Percentiles rank a stretch among this genome's conserved stretches.
These are phyloP conservation scores for Kockiozyma suomiensis DNA, from an alignment of 805 yeast genomes.

Conservation along the genomic window DNA sequence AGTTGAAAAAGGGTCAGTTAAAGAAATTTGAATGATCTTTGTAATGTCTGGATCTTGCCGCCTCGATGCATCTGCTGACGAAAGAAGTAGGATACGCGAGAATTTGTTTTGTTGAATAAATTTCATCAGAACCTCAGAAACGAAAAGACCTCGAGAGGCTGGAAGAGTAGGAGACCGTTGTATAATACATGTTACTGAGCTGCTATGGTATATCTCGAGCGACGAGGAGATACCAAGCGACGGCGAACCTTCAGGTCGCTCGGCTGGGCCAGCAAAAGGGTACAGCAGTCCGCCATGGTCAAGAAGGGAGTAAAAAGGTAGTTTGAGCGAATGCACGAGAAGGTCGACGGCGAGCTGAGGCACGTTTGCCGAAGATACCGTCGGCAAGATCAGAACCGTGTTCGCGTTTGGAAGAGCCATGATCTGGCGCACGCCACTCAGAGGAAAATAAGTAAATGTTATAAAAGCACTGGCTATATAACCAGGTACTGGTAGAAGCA, in stretches of 20 bases:
- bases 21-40: conserved; percentile 1
- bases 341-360: conserved; percentile 83
- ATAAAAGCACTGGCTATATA: too few species aligned
- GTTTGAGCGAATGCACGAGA: conserved; percentile 62
- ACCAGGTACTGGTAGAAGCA: too few species aligned
- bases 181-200: conserved; percentile 61
- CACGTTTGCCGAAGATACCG: conserved; percentile 84
- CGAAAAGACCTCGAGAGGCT: conserved; percentile 55
- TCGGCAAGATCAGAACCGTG: conserved; percentile 58
- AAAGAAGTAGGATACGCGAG: conserved; percentile 56
- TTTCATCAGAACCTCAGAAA: conserved; percentile 54
- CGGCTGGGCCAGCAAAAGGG: conserved; percentile 84
- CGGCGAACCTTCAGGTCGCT: conserved; percentile 18
- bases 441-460: too few species aligned
- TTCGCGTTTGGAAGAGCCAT: conserved; percentile 8
- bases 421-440: neutral
- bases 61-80: conserved; percentile 64
- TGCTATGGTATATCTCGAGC: conserved; percentile 62
- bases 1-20: neutral
- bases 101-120: conserved; percentile 51
- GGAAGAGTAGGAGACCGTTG: conserved; percentile 86
- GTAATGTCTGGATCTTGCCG: conserved; percentile 29
- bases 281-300: conserved; percentile 61
- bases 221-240: conserved; percentile 55
- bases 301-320: conserved; percentile 56